Evolutionary conservation across 2,329 filamentous ascomycete genomes (phyloP).

Genomic region (Graphiopsis chlorocephala): DNA sequence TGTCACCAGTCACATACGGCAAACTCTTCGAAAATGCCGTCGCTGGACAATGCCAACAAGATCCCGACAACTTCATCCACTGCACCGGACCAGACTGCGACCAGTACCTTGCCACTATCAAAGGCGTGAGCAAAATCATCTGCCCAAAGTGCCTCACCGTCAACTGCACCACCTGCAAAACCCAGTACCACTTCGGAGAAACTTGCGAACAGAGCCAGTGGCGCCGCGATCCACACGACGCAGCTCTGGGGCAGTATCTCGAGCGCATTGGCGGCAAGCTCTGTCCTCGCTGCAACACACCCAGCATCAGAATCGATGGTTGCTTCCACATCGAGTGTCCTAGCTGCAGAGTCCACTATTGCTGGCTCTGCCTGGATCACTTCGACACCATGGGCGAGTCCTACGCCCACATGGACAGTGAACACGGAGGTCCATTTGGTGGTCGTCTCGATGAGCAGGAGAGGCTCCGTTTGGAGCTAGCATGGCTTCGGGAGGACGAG

Average conservation of each 20-base stretch:
- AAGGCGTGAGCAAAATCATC: not conserved
- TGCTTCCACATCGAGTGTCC: slow-evolving; percentile 17
- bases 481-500: not conserved
- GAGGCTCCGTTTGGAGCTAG: not conserved
- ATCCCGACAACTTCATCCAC: slow-evolving; percentile 8
- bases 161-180: slow-evolving; percentile 16
- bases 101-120: not conserved
- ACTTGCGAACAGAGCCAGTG: slow-evolving; percentile 12
- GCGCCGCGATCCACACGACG: slow-evolving; percentile 5
- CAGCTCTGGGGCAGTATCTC: not conserved
- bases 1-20: not conserved
- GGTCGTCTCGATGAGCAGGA: not conserved
- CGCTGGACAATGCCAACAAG: not conserved
- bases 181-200: slow-evolving; percentile 14
- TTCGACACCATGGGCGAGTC: not conserved
- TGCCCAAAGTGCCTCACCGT: slow-evolving; percentile 17
- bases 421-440: slow-evolving; percentile 7
- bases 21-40: not conserved
- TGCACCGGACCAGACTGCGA: slow-evolving; percentile 14
- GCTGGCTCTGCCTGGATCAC: slow-evolving; percentile 14
- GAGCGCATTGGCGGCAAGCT: slow-evolving; percentile 7
- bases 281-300: slow-evolving; percentile 11
- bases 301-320: slow-evolving; percentile 7
- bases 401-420: slow-evolving; percentile 11
- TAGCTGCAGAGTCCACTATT: slow-evolving; percentile 14